Conservation (phyloP, 202 grass and related monocot species). For the Setaria viridis region DNA sequence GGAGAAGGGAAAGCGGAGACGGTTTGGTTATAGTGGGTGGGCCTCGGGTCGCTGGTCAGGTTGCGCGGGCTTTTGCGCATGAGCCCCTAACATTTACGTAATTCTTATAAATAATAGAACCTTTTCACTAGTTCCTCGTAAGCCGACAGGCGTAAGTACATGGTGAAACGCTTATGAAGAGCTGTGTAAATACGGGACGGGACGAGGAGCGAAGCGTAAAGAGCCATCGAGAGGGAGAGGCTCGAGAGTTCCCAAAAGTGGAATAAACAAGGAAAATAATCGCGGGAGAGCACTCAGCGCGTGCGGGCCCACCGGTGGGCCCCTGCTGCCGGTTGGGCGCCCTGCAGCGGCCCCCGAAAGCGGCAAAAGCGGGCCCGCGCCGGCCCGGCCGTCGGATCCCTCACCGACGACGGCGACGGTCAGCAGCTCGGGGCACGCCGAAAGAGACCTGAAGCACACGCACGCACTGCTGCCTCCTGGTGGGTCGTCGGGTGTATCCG, state of each 20-base stretch:
- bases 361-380: conserved; percentile 21
- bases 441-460: background rate
- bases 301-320: conserved; percentile 31
- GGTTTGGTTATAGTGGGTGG: conserved; percentile 58
- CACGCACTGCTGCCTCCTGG: background rate
- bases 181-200: background rate
- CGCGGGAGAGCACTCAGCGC: conserved; percentile 6
- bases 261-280: conserved; percentile 14
- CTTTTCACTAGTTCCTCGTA: no score
- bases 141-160: no score
- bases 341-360: conserved; percentile 47
- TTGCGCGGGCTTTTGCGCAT: background rate
- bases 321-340: conserved; percentile 52
- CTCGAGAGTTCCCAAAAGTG: conserved; percentile 41
- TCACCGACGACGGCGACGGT: background rate
- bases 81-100: background rate
- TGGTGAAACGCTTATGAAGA: background rate
- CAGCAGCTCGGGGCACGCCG: background rate
- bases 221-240: background rate
- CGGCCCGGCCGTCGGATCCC: conserved; percentile 3
- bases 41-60: conserved; percentile 47
- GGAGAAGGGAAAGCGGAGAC: background rate
- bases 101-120: no score
- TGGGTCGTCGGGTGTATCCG: background rate
- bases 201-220: rapidly evolving